Evolutionary conservation across 495 filamentous ascomycete genomes (phyloP).

Genomic region (Glonium stellatum): DNA sequence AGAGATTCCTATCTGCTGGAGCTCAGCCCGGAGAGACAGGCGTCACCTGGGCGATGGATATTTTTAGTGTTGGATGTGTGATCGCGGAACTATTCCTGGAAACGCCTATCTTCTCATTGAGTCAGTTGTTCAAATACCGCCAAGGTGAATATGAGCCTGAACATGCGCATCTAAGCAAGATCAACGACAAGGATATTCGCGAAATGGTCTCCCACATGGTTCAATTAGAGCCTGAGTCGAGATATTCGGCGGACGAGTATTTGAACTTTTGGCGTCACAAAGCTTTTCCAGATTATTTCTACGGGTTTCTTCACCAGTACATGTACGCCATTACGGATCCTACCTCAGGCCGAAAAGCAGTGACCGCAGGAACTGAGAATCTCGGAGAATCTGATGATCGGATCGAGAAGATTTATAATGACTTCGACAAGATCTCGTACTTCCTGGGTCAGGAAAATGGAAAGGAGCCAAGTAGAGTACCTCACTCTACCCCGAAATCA

Average conservation of each 20-base stretch:
- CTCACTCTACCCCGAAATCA: slow-evolving; percentile 23
- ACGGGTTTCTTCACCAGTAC: slow-evolving; percentile 93
- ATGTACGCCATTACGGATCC: slow-evolving; percentile 95
- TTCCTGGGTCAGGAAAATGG: slow-evolving; percentile 64
- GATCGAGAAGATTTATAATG: slow-evolving; percentile 83
- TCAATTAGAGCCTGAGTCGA: slow-evolving; percentile 78
- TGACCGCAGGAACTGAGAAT: slow-evolving; percentile 57
- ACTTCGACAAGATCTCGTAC: slow-evolving; percentile 97
- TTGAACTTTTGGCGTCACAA: slow-evolving; percentile 85
- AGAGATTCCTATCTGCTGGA: slow-evolving; percentile 71
- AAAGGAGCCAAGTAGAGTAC: slow-evolving; percentile 10
- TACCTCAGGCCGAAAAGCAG: slow-evolving; percentile 62
- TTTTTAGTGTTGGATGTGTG: slow-evolving; percentile 95
- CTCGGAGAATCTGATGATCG: slow-evolving; percentile 81
- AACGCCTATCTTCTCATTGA: slow-evolving; percentile 82
- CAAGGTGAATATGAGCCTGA: slow-evolving; percentile 86
- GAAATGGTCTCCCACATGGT: slow-evolving; percentile 94
- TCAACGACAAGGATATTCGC: slow-evolving; percentile 79
- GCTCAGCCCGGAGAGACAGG: slow-evolving; percentile 52
- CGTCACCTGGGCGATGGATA: slow-evolving; percentile 94
- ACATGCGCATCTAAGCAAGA: slow-evolving; percentile 70
- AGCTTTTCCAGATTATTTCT: slow-evolving; percentile 92
- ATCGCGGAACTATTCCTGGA: slow-evolving; percentile 98
- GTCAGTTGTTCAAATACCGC: slow-evolving; percentile 89
- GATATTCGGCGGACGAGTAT: slow-evolving; percentile 92